Evolutionary conservation across 2,329 filamentous ascomycete species (phyloP).

Genomic region (Bipolaris sorokiniana): DNA sequence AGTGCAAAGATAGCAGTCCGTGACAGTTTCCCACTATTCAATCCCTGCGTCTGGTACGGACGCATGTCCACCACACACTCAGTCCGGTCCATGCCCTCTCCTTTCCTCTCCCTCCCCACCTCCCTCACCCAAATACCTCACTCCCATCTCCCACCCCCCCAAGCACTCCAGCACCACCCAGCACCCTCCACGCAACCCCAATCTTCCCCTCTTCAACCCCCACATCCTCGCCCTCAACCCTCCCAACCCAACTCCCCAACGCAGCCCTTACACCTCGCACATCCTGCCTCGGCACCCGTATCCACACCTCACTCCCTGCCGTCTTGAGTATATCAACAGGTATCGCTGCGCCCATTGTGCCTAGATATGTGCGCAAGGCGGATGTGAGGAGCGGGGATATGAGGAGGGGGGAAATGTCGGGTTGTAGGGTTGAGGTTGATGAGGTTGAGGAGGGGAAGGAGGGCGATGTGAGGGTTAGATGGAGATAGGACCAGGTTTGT

Average conservation of each 20-base stretch:
- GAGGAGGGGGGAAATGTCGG: constrained; percentile 62
- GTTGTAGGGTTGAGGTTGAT: background rate
- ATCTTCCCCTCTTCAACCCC: constrained; percentile 25
- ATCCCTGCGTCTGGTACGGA: background rate
- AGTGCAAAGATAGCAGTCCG: no score
- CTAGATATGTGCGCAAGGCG: constrained; percentile 72
- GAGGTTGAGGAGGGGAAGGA: background rate
- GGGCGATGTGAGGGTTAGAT: constrained; percentile 44
- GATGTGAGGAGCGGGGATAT: constrained; percentile 67
- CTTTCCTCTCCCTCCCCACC: background rate
- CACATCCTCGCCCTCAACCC: constrained; percentile 28
- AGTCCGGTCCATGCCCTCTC: background rate
- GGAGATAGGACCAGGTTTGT: constrained; percentile 51
- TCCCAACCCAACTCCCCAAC: constrained; percentile 37
- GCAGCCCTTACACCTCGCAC: constrained; percentile 30
- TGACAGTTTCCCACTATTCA: background rate
- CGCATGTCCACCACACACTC: background rate
- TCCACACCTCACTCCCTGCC: constrained; percentile 24
- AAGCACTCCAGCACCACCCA: constrained; percentile 1
- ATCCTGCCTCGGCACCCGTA: constrained; percentile 38
- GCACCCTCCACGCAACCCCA: constrained; percentile 38
- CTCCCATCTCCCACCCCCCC: background rate
- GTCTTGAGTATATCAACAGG: constrained; percentile 71
- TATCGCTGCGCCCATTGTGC: constrained; percentile 70
- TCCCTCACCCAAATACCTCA: constrained; percentile 1